phyloP scores from a whole-genome alignment of 768 basidiomycete genomes.

The Phanerodontia chrysosporium region DNA sequence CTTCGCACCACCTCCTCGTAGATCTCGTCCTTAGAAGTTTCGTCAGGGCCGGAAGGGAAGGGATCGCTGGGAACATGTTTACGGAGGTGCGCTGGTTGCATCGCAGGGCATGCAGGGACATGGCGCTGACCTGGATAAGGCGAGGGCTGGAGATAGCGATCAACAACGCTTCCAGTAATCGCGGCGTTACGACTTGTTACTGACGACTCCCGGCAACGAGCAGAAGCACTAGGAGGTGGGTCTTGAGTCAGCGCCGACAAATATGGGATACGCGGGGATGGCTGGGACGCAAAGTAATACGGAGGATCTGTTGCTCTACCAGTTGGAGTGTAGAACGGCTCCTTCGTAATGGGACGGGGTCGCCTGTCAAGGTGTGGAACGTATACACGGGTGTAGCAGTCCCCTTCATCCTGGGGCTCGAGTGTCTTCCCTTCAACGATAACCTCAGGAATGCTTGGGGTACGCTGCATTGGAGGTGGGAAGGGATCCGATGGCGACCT shows the following conservation, averaged over 20 bases:
- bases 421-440: not conserved
- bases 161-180: constrained; percentile 19
- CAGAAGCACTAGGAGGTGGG: not conserved
- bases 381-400: constrained; percentile 6
- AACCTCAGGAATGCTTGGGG: not conserved
- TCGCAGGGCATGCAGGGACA: not conserved
- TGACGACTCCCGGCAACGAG: not conserved
- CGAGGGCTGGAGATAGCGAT: constrained; percentile 20
- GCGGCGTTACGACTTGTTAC: constrained; percentile 11
- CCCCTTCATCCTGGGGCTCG: not conserved
- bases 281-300: not conserved
- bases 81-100: not conserved
- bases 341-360: not conserved
- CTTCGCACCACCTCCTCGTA: constrained; percentile 1
- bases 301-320: not conserved
- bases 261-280: constrained; percentile 6
- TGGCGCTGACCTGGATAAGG: constrained; percentile 16
- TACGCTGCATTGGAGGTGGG: not conserved
- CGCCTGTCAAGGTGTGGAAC: not conserved
- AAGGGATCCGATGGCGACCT: not conserved
- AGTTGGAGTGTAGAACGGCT: not conserved
- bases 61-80: not conserved
- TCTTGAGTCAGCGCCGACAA: not conserved
- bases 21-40: not conserved
- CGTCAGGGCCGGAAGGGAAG: not conserved